Conservation (phyloP, 148 eudicot species). For the Agrostemma githago region DNA sequence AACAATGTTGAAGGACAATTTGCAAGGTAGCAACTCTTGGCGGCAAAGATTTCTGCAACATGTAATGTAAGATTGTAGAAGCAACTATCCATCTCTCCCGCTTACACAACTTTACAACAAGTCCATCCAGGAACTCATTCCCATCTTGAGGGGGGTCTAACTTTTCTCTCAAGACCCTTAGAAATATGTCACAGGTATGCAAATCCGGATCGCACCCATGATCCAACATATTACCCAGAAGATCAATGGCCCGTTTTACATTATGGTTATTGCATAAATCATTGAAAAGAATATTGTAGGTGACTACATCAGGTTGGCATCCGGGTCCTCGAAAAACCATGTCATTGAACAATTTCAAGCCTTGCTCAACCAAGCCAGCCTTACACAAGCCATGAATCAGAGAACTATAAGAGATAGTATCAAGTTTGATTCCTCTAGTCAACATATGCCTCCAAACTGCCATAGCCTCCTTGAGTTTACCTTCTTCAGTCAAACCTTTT, state of each 20-base stretch:
- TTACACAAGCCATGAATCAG: conserved; percentile 81
- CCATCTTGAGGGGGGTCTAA: conserved; percentile 59
- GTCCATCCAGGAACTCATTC: conserved; percentile 60
- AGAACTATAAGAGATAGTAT: conserved; percentile 73
- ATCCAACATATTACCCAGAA: conserved; percentile 70
- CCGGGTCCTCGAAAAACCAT: conserved; percentile 53
- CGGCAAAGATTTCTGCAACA: conserved; percentile 65
- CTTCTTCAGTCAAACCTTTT: conserved; percentile 60
- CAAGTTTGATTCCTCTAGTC: conserved; percentile 58
- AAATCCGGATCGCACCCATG: conserved; percentile 73
- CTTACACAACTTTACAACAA: conserved; percentile 51
- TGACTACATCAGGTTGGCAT: conserved; percentile 67
- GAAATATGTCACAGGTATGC: conserved; percentile 65
- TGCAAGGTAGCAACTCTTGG: conserved; percentile 69
- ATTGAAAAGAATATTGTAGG: conserved; percentile 68
- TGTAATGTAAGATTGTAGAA: conserved; percentile 52
- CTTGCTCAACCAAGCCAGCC: conserved; percentile 60
- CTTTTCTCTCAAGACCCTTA: conserved; percentile 56
- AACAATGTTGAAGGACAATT: conserved; percentile 48
- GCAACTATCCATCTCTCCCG: conserved; percentile 50
- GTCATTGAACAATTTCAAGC: conserved; percentile 59
- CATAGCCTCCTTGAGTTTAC: conserved; percentile 66
- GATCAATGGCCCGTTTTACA: conserved; percentile 64
- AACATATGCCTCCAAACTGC: conserved; percentile 67
- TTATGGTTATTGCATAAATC: conserved; percentile 55